Evolutionary conservation across 805 yeast genomes (phyloP).

Genomic region (Lachancea lanzarotensis): DNA sequence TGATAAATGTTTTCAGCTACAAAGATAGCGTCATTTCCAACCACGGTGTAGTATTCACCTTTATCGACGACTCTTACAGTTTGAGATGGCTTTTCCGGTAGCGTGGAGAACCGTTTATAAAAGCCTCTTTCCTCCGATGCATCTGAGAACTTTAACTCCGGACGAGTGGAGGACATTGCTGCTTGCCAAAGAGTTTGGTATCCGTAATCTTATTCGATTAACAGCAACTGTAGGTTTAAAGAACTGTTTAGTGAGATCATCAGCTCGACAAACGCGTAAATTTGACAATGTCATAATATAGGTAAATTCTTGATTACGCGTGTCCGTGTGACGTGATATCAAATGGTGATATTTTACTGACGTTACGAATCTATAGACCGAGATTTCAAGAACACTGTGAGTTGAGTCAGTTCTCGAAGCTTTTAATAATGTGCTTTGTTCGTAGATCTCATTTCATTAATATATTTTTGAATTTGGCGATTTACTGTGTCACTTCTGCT

Average conservation of each 20-base stretch:
- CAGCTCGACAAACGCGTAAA: background rate
- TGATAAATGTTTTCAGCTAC: slow-evolving; percentile 82
- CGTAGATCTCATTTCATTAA: no score
- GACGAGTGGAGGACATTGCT: slow-evolving; percentile 37
- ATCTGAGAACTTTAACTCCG: slow-evolving; percentile 54
- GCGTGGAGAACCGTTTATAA: slow-evolving; percentile 40
- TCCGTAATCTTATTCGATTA: no score
- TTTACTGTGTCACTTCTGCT: no score
- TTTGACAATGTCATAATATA: background rate
- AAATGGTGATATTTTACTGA: background rate
- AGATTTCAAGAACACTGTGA: background rate
- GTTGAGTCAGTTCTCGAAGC: no score
- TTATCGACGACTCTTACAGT: slow-evolving; percentile 72
- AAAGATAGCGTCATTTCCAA: slow-evolving; percentile 69
- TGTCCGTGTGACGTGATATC: background rate
- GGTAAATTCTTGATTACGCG: background rate
- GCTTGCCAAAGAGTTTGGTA: background rate
- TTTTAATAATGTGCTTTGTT: no score
- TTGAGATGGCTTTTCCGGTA: slow-evolving; percentile 44
- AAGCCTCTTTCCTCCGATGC: slow-evolving; percentile 44
- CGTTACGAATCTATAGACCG: background rate
- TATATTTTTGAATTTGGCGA: no score
- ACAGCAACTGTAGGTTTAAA: no score
- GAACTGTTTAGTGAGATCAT: background rate
- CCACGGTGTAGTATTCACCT: slow-evolving; percentile 71